Evolutionary conservation across 1,284 basidiomycete genomes (phyloP), one percentile per base, ranked within the genome.

Genomic region (Ustilago trichophora): DNA sequence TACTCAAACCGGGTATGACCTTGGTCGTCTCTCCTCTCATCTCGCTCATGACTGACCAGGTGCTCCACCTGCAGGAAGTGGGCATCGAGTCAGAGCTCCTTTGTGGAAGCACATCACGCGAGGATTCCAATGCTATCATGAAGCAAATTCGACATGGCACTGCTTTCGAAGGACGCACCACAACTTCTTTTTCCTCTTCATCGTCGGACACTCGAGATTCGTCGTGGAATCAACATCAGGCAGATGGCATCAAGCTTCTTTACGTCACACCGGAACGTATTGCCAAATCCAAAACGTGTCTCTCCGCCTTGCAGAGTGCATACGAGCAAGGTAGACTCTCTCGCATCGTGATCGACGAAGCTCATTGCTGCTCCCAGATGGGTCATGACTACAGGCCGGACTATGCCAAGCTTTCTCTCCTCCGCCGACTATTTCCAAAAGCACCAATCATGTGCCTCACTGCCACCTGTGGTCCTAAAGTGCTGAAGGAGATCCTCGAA

Each of bases 281-380:
- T 13, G 87, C 87, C 0, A 91, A 91, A 82, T 90, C 87, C 70
- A 91, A 91, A 71, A 83, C 80, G 0, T 88, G 90, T 86, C 68
- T 91, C 88, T 72, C 83, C 73, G 0, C 88, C 5, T 80, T 96
- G 21, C 87, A 89, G 70, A 89, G 87, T 64, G 85, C 93, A 27
- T 87, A 87, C 32, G 83, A 86, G 5, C 85, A 84, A 0, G 85
- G 86, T 10, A 87, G 88, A 62, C 83, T 65, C 11, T 63, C 60
- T 2, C 70, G 91, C n/a, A 88, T 93, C 59, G 91, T 93, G 2
- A 88, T 94, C 25, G 92, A 93, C 82, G 91, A 92, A 80, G 90
- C 80, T 6, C 78, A 81, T 47, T 80, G 76, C 55, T 75, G 69
- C 62, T 59, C 60, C 25, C 63, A 67, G 40, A 63, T 70, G 56